These are phyloP conservation scores for Vitis hybrid DNA, from an alignment of 177 flowering plant genomes.

Conservation along the genomic window DNA sequence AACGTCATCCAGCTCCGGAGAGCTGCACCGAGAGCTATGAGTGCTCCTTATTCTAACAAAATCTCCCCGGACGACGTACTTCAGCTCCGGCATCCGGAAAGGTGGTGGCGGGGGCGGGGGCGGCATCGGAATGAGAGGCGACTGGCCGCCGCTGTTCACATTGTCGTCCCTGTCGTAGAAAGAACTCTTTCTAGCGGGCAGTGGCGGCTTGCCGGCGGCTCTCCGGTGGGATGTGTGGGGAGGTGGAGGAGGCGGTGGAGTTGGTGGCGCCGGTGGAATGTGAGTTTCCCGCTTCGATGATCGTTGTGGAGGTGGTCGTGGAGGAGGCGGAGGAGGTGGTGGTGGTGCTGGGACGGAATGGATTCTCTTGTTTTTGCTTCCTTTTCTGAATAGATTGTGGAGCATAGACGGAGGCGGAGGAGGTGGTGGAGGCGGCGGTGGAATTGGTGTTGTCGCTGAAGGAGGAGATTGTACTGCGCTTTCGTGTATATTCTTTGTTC, in stretches of 20 bases:
- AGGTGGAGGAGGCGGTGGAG: slow-evolving; percentile 20
- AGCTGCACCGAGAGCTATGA: slow-evolving; percentile 49
- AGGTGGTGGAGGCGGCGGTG: slow-evolving; percentile 58
- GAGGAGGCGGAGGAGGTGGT: slow-evolving; percentile 35
- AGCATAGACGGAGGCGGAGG: slow-evolving; percentile 63
- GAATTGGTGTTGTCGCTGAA: slow-evolving; percentile 29
- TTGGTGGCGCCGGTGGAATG: slow-evolving; percentile 28
- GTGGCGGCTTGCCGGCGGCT: slow-evolving; percentile 44
- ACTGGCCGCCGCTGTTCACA: slow-evolving; percentile 37
- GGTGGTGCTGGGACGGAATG: slow-evolving; percentile 39
- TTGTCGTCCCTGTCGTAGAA: slow-evolving; percentile 23
- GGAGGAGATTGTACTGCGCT: slow-evolving; percentile 18
- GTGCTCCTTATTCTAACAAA: slow-evolving; percentile 52
- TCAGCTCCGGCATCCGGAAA: slow-evolving; percentile 46
- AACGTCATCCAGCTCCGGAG: slow-evolving; percentile 51
- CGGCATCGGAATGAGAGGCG: slow-evolving; percentile 57
- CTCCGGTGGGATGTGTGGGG: slow-evolving; percentile 16
- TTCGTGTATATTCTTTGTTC: slow-evolving; percentile 27
- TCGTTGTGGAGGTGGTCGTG: slow-evolving; percentile 17
- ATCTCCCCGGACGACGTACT: slow-evolving; percentile 45
- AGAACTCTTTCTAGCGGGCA: slow-evolving; percentile 36
- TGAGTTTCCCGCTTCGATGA: background rate
- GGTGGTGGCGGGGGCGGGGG: slow-evolving; percentile 85
- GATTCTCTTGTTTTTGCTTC: slow-evolving; percentile 45
- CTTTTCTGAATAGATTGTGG: slow-evolving; percentile 51